These are phyloP conservation scores for Agaricus sinodeliciosus DNA, from an alignment of 768 basidiomycete species.

Conservation along the genomic window DNA sequence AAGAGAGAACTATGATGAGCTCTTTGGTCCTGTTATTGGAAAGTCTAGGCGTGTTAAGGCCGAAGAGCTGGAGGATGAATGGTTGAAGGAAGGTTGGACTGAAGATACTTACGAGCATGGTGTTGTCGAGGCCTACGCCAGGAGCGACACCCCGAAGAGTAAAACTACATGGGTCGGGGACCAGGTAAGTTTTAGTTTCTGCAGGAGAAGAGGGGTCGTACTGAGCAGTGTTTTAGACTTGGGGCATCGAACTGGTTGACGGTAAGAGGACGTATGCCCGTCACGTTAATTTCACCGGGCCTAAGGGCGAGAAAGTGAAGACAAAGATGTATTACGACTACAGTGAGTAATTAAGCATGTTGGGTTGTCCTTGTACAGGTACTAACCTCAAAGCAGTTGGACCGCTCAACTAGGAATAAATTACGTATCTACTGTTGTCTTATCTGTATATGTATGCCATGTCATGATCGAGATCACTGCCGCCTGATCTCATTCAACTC, in stretches of 20 bases:
- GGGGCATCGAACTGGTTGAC: constrained; percentile 60
- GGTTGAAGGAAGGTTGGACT: constrained; percentile 35
- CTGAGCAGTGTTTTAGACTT: constrained; percentile 27
- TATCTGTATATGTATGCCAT: neutral
- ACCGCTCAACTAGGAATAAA: neutral
- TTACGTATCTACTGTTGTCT: neutral
- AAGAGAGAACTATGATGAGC: constrained; percentile 43
- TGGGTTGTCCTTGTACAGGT: neutral
- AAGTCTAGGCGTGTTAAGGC: constrained; percentile 46
- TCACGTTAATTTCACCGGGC: constrained; percentile 58
- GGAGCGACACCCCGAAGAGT: constrained; percentile 62
- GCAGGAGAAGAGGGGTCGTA: neutral
- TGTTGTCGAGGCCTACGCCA: constrained; percentile 37
- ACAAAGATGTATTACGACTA: constrained; percentile 63
- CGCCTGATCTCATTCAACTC: neutral
- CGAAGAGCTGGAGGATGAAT: constrained; percentile 39
- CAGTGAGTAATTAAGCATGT: constrained; percentile 33
- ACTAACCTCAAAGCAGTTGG: constrained; percentile 6
- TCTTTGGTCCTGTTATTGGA: constrained; percentile 56
- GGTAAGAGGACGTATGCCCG: constrained; percentile 56
- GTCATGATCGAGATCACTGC: neutral
- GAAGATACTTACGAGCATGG: constrained; percentile 35
- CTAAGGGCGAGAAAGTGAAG: constrained; percentile 49
- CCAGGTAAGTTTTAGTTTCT: constrained; percentile 36
- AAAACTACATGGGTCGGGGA: constrained; percentile 52